Evolutionary conservation across 208 protist species (phyloP).

Genomic region (Leishmania tarentolae): DNA sequence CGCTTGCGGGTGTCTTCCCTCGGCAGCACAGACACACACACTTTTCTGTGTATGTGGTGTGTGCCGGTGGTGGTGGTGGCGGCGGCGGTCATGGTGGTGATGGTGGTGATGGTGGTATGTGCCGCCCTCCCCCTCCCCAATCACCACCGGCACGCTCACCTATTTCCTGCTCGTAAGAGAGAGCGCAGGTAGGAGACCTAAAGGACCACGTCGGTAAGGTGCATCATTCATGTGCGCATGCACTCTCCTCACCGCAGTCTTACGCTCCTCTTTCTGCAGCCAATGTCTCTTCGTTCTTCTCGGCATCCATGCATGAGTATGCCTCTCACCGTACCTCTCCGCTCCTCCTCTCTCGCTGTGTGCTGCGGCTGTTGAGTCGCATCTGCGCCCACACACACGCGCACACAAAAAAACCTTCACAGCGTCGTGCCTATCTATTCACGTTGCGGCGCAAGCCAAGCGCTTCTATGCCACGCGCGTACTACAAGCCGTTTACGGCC

Average conservation of each 20-base stretch:
- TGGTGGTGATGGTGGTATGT: too few relatives aligned
- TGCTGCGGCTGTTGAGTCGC: neutral
- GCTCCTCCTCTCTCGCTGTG: neutral
- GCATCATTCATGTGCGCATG: neutral
- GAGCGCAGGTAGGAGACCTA: neutral
- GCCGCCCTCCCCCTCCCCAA: neutral
- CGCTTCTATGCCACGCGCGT: slow-evolving; percentile 71
- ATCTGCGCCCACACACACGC: neutral
- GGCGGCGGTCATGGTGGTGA: too few relatives aligned
- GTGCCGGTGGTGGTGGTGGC: too few relatives aligned
- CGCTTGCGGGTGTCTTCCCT: neutral
- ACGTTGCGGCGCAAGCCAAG: neutral
- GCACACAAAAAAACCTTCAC: neutral
- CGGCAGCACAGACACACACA: neutral
- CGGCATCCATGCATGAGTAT: neutral
- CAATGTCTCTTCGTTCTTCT: neutral
- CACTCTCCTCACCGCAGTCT: neutral
- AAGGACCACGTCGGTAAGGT: neutral
- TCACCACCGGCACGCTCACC: neutral
- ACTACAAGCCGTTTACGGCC: slow-evolving; percentile 83
- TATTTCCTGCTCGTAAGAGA: neutral
- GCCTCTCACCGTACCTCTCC: neutral
- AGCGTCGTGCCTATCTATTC: neutral
- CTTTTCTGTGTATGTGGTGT: neutral
- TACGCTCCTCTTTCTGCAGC: neutral